Conservation (phyloP, 495 filamentous ascomycete species). For the Aspergillus mulundensis region DNA sequence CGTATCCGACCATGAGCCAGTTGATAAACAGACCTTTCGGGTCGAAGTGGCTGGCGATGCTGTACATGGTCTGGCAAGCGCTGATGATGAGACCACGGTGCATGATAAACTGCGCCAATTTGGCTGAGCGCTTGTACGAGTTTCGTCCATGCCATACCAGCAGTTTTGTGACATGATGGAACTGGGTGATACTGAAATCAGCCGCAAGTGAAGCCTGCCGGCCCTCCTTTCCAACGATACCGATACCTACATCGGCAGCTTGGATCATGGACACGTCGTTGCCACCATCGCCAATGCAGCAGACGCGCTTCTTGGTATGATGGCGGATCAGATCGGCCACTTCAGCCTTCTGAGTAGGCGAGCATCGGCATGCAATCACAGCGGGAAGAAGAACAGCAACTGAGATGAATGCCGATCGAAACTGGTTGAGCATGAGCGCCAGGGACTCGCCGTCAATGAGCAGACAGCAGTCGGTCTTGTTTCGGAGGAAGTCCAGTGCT, state of each 20-base stretch:
- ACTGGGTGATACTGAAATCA: constrained; percentile 93
- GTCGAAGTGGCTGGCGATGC: constrained; percentile 84
- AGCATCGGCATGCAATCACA: constrained; percentile 95
- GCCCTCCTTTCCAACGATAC: constrained; percentile 97
- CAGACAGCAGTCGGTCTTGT: constrained; percentile 82
- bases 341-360: constrained; percentile 95
- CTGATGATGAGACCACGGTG: constrained; percentile 93
- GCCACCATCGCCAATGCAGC: constrained; percentile 94
- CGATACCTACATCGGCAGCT: constrained; percentile 94
- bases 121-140: constrained; percentile 91
- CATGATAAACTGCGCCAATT: constrained; percentile 97
- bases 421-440: constrained; percentile 73
- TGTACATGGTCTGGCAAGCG: constrained; percentile 96
- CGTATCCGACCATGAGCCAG: constrained; percentile 97
- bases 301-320: constrained; percentile 87
- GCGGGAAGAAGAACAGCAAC: constrained; percentile 83
- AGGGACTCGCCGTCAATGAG: constrained; percentile 94
- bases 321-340: constrained; percentile 86
- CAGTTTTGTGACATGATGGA: constrained; percentile 93
- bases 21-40: constrained; percentile 93
- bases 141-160: constrained; percentile 98
- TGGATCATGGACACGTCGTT: constrained; percentile 99
- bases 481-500: constrained; percentile 79
- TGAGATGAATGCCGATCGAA: constrained; percentile 79
- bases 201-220: constrained; percentile 91